A percentile compares a stretch with the other conserved stretches of the same genome.
These are phyloP conservation scores for Fusarium tuaranense DNA, from an alignment of 2,329 filamentous ascomycete species.

Conservation along the genomic window DNA sequence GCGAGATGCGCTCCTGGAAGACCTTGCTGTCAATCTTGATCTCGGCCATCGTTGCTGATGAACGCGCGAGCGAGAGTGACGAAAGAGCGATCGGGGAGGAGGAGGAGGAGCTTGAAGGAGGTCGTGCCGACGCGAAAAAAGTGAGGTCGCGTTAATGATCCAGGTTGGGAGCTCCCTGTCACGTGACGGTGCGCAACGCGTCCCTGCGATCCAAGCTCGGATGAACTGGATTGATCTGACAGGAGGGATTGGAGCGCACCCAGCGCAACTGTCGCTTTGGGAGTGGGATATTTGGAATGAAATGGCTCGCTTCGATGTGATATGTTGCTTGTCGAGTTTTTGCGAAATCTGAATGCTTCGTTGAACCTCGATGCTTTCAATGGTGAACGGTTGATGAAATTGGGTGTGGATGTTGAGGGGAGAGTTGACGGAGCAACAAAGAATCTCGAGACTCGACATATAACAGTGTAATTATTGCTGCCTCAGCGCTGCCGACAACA, in stretches of 20 bases:
- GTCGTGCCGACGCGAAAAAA: constrained; percentile 54
- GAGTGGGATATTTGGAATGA: neutral
- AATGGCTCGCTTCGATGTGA: too few species aligned
- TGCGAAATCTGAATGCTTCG: neutral
- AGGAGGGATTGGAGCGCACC: neutral
- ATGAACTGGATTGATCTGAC: neutral
- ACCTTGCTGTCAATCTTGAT: constrained; percentile 95
- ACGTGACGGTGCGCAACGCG: constrained; percentile 51
- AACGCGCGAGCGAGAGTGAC: constrained; percentile 45
- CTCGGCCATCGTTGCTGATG: constrained; percentile 71
- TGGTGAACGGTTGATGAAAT: neutral
- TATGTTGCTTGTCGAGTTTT: neutral
- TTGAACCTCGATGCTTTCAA: neutral
- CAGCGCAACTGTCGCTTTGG: neutral
- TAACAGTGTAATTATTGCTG: neutral
- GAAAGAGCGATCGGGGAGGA: constrained; percentile 31
- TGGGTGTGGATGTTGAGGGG: constrained; percentile 1
- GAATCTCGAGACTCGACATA: neutral
- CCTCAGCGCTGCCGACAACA: neutral
- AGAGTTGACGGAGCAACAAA: constrained; percentile 39
- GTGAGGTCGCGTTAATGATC: constrained; percentile 57
- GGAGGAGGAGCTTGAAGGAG: constrained; percentile 41
- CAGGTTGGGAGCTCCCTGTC: constrained; percentile 42
- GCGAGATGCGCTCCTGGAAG: constrained; percentile 93
- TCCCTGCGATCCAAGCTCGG: constrained; percentile 40